phyloP scores from a whole-genome alignment of 2,329 filamentous ascomycete species.

The Trichoderma sp. region DNA sequence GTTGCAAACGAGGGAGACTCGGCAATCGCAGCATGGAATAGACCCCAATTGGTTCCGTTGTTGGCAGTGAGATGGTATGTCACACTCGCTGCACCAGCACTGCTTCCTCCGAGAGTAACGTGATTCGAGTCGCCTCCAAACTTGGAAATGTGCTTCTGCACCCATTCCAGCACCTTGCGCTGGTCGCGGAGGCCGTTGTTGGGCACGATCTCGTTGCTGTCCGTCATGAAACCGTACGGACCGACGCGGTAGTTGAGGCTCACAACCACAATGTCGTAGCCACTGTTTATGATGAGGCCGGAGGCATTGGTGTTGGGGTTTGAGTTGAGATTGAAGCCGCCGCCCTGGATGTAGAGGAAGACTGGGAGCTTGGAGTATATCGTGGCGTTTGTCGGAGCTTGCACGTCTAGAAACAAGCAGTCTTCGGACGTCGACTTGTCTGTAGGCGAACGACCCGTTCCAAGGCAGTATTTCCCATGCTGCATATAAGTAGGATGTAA shows the following conservation, averaged over 20 bases:
- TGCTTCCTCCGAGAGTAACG: slow-evolving; percentile 69
- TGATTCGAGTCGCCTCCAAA: slow-evolving; percentile 72
- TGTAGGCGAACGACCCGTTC: slow-evolving; percentile 35
- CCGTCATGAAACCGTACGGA: slow-evolving; percentile 69
- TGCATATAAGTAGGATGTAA: slow-evolving; percentile 2
- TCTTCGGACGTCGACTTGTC: slow-evolving; percentile 55
- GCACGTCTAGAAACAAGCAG: slow-evolving; percentile 70
- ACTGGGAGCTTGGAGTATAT: slow-evolving; percentile 61
- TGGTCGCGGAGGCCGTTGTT: slow-evolving; percentile 75
- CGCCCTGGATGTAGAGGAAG: slow-evolving; percentile 61
- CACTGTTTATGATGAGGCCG: slow-evolving; percentile 59
- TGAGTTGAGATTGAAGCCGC: slow-evolving; percentile 58
- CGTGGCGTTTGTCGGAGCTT: slow-evolving; percentile 58
- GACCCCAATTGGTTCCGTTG: slow-evolving; percentile 49
- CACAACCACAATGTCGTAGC: slow-evolving; percentile 66
- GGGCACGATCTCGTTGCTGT: slow-evolving; percentile 57
- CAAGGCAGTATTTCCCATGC: slow-evolving; percentile 36
- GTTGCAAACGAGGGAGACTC: slow-evolving; percentile 57
- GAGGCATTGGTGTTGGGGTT: slow-evolving; percentile 60
- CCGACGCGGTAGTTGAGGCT: slow-evolving; percentile 78
- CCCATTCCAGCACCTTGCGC: slow-evolving; percentile 69
- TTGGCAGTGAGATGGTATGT: slow-evolving; percentile 63
- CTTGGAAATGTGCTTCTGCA: slow-evolving; percentile 63
- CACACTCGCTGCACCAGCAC: slow-evolving; percentile 68
- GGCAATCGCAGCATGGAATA: slow-evolving; percentile 56